phyloP scores from a whole-genome alignment of 78 protist genomes.

The Dictyostelium firmibasis region DNA sequence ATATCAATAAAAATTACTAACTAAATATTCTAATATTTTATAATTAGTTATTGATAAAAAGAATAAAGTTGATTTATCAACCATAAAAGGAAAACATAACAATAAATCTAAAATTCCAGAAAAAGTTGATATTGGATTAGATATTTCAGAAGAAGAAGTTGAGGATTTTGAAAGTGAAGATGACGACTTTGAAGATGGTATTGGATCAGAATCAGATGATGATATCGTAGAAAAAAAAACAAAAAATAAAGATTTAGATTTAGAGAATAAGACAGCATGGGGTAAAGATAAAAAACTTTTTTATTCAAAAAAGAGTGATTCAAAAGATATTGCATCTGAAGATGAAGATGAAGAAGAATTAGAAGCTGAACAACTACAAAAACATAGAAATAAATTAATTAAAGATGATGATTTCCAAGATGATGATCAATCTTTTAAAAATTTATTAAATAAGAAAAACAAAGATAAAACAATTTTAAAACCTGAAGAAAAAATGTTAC shows the following conservation, averaged over 20 bases:
- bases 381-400: slow-evolving; percentile 22
- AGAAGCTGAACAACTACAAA: slow-evolving; percentile 49
- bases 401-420: slow-evolving; percentile 55
- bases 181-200: slow-evolving; percentile 42
- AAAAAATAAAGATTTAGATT: not conserved
- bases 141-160: slow-evolving; percentile 63
- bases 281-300: slow-evolving; percentile 46
- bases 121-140: not conserved
- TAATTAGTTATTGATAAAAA: slow-evolving; percentile 31
- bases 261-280: slow-evolving; percentile 43
- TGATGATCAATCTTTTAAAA: slow-evolving; percentile 24
- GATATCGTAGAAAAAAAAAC: slow-evolving; percentile 14
- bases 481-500: slow-evolving; percentile 64
- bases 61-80: slow-evolving; percentile 9
- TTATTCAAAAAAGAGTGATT: not conserved
- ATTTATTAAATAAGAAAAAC: slow-evolving; percentile 3
- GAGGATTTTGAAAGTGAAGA: slow-evolving; percentile 55
- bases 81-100: not conserved
- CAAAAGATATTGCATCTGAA: not conserved
- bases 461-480: not conserved
- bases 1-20: too few species aligned
- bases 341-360: slow-evolving; percentile 80
- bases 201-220: slow-evolving; percentile 30
- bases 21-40: too few species aligned
- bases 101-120: not conserved